Conservation (phyloP, 2,329 filamentous ascomycete genomes). For the Xylaria digitata region DNA sequence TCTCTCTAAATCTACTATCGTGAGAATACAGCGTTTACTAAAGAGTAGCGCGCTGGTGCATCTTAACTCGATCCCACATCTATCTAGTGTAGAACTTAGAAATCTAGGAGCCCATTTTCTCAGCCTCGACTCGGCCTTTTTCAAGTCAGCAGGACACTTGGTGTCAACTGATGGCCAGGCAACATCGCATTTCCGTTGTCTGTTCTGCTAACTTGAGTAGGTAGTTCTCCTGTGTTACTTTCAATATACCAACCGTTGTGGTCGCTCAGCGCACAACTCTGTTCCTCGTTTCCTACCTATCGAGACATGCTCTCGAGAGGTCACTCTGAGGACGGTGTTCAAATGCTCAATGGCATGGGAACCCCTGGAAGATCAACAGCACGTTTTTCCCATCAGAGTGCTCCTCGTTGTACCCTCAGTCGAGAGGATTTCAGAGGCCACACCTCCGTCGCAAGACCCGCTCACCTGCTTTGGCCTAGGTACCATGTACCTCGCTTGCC, state of each 20-base stretch:
- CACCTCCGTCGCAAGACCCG: constrained; percentile 31
- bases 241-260: background rate
- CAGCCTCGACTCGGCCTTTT: constrained; percentile 4
- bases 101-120: background rate
- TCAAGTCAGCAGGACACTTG: constrained; percentile 10
- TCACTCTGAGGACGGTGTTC: background rate
- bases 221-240: background rate
- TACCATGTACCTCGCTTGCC: constrained; percentile 20
- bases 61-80: background rate
- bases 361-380: constrained; percentile 7
- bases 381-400: background rate
- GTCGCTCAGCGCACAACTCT: background rate
- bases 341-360: constrained; percentile 12
- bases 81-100: background rate
- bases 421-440: constrained; percentile 12
- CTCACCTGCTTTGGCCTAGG: constrained; percentile 33
- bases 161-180: constrained; percentile 14
- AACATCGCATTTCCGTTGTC: background rate
- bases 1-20: too few species aligned
- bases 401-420: constrained; percentile 1
- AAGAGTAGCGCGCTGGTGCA: too few species aligned
- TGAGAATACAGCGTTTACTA: too few species aligned
- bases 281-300: background rate
- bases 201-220: background rate
- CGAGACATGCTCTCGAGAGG: background rate